Conservation (phyloP, 805 yeast species). For the Dipodascus geniculatus region DNA sequence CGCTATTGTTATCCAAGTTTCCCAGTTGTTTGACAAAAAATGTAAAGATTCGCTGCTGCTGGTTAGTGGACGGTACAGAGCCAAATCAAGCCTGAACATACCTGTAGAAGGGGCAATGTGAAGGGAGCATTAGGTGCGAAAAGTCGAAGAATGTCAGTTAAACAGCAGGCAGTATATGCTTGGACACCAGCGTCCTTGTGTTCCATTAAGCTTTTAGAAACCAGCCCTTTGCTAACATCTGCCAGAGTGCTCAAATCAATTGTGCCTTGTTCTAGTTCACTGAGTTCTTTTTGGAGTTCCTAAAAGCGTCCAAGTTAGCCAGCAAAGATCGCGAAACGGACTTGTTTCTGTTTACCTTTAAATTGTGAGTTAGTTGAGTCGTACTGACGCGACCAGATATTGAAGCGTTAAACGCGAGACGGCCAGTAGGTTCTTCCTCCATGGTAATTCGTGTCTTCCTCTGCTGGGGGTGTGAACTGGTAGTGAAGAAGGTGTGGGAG, state of each 20-base stretch:
- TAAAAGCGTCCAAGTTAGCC: slow-evolving; percentile 7
- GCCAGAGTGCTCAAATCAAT: slow-evolving; percentile 37
- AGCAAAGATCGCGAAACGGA: neutral
- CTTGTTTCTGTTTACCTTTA: neutral
- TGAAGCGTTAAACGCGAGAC: neutral
- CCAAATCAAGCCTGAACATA: slow-evolving; percentile 1
- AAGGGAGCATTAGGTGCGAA: slow-evolving; percentile 90
- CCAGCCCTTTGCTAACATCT: slow-evolving; percentile 38
- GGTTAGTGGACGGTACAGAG: neutral
- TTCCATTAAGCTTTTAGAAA: slow-evolving; percentile 44
- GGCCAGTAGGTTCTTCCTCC: neutral
- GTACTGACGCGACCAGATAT: neutral
- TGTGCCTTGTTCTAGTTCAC: slow-evolving; percentile 48
- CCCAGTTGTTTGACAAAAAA: slow-evolving; percentile 54
- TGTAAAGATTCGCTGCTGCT: slow-evolving; percentile 38
- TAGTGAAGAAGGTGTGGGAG: neutral
- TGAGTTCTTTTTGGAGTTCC: slow-evolving; percentile 50
- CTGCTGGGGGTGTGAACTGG: neutral
- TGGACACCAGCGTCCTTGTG: slow-evolving; percentile 60
- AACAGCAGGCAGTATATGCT: slow-evolving; percentile 57
- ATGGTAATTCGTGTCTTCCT: neutral
- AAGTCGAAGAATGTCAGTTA: slow-evolving; percentile 63
- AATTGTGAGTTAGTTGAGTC: neutral
- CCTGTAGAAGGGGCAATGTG: slow-evolving; percentile 48
- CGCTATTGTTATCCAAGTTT: slow-evolving; percentile 31